phyloP scores from a whole-genome alignment of 768 basidiomycete species.

The Hygrophorus russula region DNA sequence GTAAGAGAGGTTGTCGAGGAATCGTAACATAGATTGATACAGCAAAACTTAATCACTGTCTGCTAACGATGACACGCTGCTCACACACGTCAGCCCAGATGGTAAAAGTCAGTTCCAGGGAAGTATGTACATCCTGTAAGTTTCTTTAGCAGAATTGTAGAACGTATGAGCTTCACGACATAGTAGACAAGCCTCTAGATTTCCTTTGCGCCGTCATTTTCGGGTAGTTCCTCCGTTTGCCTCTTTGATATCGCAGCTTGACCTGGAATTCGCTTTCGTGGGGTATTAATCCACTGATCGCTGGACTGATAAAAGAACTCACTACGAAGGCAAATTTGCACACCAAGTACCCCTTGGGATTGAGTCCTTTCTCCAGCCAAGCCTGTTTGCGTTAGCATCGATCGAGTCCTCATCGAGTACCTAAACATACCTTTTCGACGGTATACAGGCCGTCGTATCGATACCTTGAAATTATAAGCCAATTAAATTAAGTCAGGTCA shows the following conservation, averaged over 20 bases:
- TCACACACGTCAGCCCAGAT: too few relatives aligned
- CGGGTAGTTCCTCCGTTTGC: conserved; percentile 5
- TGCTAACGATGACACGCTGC: not conserved
- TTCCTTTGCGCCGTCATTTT: not conserved
- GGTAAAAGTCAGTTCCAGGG: too few relatives aligned
- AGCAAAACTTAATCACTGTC: not conserved
- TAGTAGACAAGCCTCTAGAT: too few relatives aligned
- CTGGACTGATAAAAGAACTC: not conserved
- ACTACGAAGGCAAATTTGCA: conserved; percentile 85
- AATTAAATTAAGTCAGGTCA: not conserved
- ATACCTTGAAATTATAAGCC: conserved; percentile 42
- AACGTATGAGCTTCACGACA: too few relatives aligned
- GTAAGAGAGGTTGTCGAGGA: conserved; percentile 21
- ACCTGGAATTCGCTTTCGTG: conserved; percentile 36
- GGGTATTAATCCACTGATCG: not conserved
- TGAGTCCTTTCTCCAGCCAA: conserved; percentile 66
- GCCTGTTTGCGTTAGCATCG: conserved; percentile 28
- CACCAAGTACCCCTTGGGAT: conserved; percentile 59
- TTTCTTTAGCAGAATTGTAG: too few relatives aligned
- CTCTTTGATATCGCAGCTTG: conserved; percentile 41
- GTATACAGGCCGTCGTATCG: conserved; percentile 85
- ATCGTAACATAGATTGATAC: not conserved
- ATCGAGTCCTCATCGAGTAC: not conserved
- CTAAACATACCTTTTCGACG: conserved; percentile 50
- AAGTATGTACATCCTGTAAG: too few relatives aligned